These are phyloP conservation scores for Nepenthes gracilis DNA, from an alignment of 148 eudicot species.

Conservation along the genomic window DNA sequence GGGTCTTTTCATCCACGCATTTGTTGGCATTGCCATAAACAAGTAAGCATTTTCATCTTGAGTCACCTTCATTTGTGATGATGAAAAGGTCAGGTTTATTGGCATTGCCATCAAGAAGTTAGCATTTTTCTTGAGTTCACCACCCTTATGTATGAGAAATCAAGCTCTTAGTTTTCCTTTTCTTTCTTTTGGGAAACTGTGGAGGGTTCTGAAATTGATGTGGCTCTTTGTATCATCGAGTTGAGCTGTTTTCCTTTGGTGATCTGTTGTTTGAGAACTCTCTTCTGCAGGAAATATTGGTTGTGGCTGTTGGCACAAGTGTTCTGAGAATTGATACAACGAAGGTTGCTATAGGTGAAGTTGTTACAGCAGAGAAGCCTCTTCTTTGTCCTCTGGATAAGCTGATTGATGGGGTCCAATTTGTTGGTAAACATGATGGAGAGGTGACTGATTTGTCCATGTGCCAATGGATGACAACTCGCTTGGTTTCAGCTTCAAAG, in stretches of 20 bases:
- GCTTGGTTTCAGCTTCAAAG: constrained; percentile 84
- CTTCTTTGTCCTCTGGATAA: constrained; percentile 60
- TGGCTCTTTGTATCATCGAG: neutral
- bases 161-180: neutral
- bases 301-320: constrained; percentile 69
- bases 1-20: constrained; percentile 87
- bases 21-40: constrained; percentile 99
- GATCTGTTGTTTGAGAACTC: neutral
- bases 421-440: constrained; percentile 92
- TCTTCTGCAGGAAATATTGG: constrained; percentile 68
- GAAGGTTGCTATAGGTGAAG: constrained; percentile 73
- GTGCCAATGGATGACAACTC: constrained; percentile 99
- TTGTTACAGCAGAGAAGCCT: constrained; percentile 71
- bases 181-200: neutral
- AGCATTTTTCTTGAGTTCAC: too few relatives aligned
- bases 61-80: too few relatives aligned
- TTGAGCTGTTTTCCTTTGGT: neutral
- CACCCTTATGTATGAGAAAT: neutral
- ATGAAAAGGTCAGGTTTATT: too few relatives aligned
- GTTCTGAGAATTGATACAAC: constrained; percentile 73
- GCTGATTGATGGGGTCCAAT: constrained; percentile 78
- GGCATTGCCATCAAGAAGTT: neutral
- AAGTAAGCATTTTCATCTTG: constrained; percentile 31
- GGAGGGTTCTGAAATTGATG: neutral
- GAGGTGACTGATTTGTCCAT: constrained; percentile 94